phyloP scores from a whole-genome alignment of 2,329 filamentous ascomycete species.

The Diaporthe australafricana region DNA sequence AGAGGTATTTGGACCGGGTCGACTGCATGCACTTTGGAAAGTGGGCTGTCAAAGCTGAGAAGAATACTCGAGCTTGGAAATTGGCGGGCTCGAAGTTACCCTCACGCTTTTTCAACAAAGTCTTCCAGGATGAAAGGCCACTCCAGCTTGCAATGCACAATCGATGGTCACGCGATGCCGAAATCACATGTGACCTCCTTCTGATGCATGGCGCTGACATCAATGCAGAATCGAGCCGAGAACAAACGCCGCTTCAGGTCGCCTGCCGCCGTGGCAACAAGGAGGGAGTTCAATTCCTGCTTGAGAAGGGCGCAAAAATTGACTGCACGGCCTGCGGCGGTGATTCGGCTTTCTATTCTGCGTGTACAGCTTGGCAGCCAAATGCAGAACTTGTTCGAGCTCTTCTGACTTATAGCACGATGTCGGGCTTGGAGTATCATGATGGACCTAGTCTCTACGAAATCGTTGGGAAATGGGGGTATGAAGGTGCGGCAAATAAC shows the following conservation, averaged over 20 bases:
- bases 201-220: neutral
- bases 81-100: neutral
- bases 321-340: neutral
- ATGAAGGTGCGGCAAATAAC: neutral
- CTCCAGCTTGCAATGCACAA: neutral
- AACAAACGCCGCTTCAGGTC: neutral
- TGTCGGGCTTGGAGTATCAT: neutral
- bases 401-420: neutral
- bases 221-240: neutral
- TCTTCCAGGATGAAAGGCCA: too few relatives aligned
- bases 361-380: neutral
- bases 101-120: too few relatives aligned
- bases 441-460: neutral
- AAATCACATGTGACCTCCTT: neutral
- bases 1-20: neutral
- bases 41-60: neutral
- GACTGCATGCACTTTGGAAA: neutral
- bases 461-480: neutral
- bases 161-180: neutral
- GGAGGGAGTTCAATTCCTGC: neutral
- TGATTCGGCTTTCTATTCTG: neutral
- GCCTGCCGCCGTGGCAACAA: neutral
- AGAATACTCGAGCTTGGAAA: neutral
- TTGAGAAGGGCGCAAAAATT: neutral
- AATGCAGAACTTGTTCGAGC: neutral